Conservation (phyloP, 1,139 yeast species). For the Geotrichum siamense region DNA sequence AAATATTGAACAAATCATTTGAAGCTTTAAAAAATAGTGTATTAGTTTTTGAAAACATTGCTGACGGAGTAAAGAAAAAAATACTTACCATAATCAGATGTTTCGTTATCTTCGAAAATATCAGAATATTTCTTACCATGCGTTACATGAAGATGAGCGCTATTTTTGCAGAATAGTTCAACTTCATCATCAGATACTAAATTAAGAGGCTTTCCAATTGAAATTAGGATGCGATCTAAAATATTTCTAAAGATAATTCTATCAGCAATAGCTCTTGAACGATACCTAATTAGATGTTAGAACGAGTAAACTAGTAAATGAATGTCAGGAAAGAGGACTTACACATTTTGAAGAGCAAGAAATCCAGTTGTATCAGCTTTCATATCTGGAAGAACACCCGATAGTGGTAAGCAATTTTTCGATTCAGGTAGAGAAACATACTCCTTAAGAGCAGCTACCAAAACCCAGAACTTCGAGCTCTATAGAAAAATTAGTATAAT, state of each 20-base stretch:
- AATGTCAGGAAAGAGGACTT: constrained; percentile 1
- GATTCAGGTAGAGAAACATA: constrained; percentile 38
- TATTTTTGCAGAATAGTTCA: constrained; percentile 54
- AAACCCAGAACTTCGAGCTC: constrained; percentile 50
- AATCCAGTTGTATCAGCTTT: constrained; percentile 65
- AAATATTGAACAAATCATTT: constrained; percentile 23
- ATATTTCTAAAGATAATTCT: constrained; percentile 36
- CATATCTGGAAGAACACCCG: constrained; percentile 86
- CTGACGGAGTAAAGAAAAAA: background rate
- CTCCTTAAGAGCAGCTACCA: constrained; percentile 47
- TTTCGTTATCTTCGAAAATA: background rate
- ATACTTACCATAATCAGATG: constrained; percentile 4
- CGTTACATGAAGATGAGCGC: constrained; percentile 36
- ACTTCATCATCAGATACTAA: constrained; percentile 39
- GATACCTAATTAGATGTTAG: constrained; percentile 35
- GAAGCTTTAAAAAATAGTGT: constrained; percentile 5
- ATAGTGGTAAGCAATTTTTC: constrained; percentile 48
- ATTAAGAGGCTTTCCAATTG: constrained; percentile 26
- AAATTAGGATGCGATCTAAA: constrained; percentile 31
- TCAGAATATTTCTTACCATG: constrained; percentile 22
- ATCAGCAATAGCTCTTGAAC: constrained; percentile 51
- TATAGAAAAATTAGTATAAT: constrained; percentile 1
- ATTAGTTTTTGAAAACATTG: background rate
- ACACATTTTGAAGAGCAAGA: constrained; percentile 47
- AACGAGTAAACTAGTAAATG: background rate